Evolutionary conservation across 1,284 basidiomycete genomes (phyloP).

Genomic region (Trametes versicolor): DNA sequence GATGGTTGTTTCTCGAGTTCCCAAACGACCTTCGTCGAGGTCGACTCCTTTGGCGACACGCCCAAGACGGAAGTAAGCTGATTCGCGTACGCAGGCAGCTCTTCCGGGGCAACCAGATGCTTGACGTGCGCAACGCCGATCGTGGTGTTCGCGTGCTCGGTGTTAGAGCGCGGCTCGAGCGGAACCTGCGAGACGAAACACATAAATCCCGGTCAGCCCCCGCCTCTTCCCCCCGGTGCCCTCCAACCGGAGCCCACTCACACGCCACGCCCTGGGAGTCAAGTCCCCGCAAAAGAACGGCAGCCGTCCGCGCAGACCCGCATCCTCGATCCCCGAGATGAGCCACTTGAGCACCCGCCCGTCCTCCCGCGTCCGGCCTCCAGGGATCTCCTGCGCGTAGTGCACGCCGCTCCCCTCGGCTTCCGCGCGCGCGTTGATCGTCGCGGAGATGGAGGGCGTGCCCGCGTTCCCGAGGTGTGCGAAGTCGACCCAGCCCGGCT

Average conservation of each 20-base stretch:
- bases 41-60: conserved; percentile 42
- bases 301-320: conserved; percentile 46
- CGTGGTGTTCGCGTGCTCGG: conserved; percentile 57
- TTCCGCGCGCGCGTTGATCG: conserved; percentile 62
- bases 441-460: conserved; percentile 52
- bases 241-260: conserved; percentile 45
- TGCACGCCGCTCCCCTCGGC: conserved; percentile 46
- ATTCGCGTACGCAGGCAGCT: conserved; percentile 43
- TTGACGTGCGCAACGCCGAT: conserved; percentile 57
- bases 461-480: conserved; percentile 62
- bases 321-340: conserved; percentile 46
- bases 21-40: conserved; percentile 38
- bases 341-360: conserved; percentile 67
- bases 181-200: conserved; percentile 53
- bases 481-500: conserved; percentile 72
- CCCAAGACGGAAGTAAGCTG: conserved; percentile 61
- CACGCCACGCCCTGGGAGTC: conserved; percentile 65
- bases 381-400: conserved; percentile 55
- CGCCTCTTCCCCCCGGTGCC: neutral
- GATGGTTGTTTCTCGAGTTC: conserved; percentile 36
- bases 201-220: neutral
- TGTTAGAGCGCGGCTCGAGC: conserved; percentile 52
- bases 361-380: conserved; percentile 63
- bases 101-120: conserved; percentile 45
- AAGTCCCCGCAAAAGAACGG: conserved; percentile 82